Conservation (phyloP, 169 alveolate genomes). For the Eimeria necatrix region DNA sequence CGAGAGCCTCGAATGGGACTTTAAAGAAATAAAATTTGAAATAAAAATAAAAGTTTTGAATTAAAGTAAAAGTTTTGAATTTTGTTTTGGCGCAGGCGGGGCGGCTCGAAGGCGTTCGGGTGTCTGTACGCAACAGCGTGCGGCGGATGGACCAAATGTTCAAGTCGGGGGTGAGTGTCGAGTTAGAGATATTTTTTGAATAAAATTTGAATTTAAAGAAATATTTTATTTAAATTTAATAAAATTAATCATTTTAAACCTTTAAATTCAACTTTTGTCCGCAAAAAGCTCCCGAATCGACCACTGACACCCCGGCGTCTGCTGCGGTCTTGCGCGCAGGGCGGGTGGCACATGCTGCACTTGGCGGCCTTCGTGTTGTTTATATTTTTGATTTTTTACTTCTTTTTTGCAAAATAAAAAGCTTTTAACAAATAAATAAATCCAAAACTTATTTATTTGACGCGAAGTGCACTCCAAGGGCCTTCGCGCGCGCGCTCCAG, state of each 20-base stretch:
- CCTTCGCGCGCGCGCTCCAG: neutral
- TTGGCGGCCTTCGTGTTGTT: constrained; percentile 74
- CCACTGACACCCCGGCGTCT: no score
- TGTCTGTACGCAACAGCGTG: constrained; percentile 73
- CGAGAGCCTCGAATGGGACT: no score
- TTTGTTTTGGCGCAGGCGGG: constrained; percentile 57
- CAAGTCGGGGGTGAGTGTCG: constrained; percentile 57
- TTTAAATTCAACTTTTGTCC: no score
- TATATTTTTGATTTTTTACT: constrained; percentile 71
- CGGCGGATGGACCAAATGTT: constrained; percentile 78
- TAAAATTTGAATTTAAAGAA: neutral
- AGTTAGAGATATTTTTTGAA: neutral
- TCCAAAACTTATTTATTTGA: neutral
- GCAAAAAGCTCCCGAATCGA: no score
- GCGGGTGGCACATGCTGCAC: constrained; percentile 79
- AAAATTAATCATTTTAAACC: no score
- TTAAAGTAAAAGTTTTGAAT: constrained; percentile 10
- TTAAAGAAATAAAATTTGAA: no score
- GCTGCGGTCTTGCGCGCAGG: constrained; percentile 18
- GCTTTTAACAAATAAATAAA: no score
- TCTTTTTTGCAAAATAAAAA: constrained; percentile 58
- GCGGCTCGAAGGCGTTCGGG: constrained; percentile 76
- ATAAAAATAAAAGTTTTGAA: neutral
- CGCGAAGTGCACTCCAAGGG: no score
- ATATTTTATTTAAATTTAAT: no score